These are phyloP conservation scores for Multifurca ochricompacta DNA, from an alignment of 768 basidiomycete species.

Conservation along the genomic window DNA sequence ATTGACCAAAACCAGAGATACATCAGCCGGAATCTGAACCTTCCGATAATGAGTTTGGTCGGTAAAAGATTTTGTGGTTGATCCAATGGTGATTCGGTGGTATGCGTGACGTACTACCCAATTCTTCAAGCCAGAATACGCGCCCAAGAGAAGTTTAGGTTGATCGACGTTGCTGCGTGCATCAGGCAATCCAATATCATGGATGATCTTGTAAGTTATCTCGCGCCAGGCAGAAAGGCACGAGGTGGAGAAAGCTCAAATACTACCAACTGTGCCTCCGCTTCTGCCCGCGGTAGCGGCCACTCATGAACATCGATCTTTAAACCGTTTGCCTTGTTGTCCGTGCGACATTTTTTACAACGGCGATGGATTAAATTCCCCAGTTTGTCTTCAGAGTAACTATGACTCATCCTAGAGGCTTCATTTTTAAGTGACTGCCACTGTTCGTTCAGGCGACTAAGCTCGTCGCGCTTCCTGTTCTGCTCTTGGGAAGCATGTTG, in stretches of 20 bases:
- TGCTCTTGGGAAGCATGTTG: neutral
- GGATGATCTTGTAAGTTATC: constrained; percentile 5
- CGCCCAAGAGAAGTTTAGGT: neutral
- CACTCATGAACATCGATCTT: constrained; percentile 8
- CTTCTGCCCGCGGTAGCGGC: neutral
- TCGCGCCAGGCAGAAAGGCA: constrained; percentile 13
- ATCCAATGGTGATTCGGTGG: constrained; percentile 7
- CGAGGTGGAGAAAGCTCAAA: constrained; percentile 7
- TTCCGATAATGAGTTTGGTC: neutral
- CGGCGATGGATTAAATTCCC: neutral
- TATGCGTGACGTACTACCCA: neutral
- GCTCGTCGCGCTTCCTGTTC: neutral
- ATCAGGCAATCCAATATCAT: neutral
- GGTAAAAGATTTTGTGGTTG: constrained; percentile 4
- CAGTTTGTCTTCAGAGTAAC: too few relatives aligned
- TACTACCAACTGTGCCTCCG: neutral
- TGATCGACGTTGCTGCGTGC: neutral
- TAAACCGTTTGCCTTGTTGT: neutral
- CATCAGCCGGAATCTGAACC: neutral
- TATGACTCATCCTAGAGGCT: too few relatives aligned
- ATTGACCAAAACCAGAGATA: neutral
- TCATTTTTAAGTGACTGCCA: neutral
- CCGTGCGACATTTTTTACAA: constrained; percentile 2
- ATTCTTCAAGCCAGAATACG: neutral
- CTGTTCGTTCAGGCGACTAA: neutral